These are phyloP conservation scores for Cercospora canescens DNA, from an alignment of 2,329 filamentous ascomycete species.

Conservation along the genomic window DNA sequence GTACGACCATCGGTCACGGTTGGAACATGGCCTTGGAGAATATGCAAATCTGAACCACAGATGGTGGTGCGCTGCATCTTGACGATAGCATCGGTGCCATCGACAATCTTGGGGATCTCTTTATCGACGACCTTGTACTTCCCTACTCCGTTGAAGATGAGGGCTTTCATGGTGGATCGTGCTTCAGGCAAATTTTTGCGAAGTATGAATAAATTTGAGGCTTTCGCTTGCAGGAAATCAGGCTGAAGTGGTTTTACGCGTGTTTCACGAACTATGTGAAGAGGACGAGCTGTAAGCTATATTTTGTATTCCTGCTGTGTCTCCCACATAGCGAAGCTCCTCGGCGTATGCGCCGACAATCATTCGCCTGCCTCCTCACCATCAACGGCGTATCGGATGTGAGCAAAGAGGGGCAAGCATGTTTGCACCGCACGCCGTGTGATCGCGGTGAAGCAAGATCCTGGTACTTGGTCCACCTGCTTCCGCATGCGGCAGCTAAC, in stretches of 20 bases:
- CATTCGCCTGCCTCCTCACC: background rate
- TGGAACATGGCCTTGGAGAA: constrained; percentile 55
- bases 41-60: constrained; percentile 52
- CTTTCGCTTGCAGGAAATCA: background rate
- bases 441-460: background rate
- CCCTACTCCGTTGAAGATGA: constrained; percentile 27
- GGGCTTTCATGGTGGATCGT: constrained; percentile 25
- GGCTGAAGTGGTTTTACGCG: background rate
- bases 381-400: background rate
- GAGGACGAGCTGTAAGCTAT: background rate
- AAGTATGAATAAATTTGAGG: background rate
- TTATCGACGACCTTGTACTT: constrained; percentile 32
- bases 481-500: background rate
- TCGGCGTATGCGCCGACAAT: background rate
- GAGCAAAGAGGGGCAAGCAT: background rate
- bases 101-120: constrained; percentile 23
- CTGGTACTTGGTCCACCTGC: background rate
- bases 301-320: background rate
- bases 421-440: background rate
- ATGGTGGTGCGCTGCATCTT: constrained; percentile 32
- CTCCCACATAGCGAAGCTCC: background rate
- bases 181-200: background rate
- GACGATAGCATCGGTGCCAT: constrained; percentile 41
- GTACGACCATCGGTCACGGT: constrained; percentile 48
- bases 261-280: background rate